Evolutionary conservation across 345 rosid genomes (phyloP), one percentile per base, ranked within the genome.

Genomic region (Euphorbia tirucalli): DNA sequence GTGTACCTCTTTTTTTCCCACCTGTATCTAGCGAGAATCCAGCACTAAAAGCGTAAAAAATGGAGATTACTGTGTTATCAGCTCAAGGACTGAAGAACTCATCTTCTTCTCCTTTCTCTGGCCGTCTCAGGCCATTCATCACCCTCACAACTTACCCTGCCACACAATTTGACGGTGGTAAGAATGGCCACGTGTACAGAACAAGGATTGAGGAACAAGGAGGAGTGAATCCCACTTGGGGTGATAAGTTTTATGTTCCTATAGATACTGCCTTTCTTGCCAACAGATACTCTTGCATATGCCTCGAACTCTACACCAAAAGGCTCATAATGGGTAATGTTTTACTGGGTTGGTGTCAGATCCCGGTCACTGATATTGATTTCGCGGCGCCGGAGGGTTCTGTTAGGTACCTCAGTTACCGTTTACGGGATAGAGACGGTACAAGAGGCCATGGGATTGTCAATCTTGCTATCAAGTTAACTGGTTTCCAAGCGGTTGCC

Each of bases 301-400:
- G 62, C 24, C 72, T 87, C 28, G 66, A 73, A 13, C 69, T 87
- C 39, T 79, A 81, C 69, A 71, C 74, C 30, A 81, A 80, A 66
- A 46, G 78, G 41, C 85, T 81, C 70, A 60, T 83, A 15, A 19
- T 39, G 11, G 85, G 90, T 43, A 63, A 35, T 44, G 35, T 75
- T 57, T 66, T 69, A 11, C 58, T 87, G 58, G 90, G 90, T 37
- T 87, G 87, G 87, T 85, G 86, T 35, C 86, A 46, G 73, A 76
- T 87, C 73, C 88, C 83, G 3, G 82, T 68, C 1, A 48, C 65
- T 7, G 91, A 87, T 60, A 44, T 85, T 18, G 71, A 69, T 54
- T 61, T 31, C 27, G 76, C 72, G 19, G 52, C 16, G 11, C 78
- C 80, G 13, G 62, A 0, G 27, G 83, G 74, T 7, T 74, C 82